Evolutionary conservation across 805 yeast species (phyloP), one percentile per base, ranked within the genome.

Genomic region (Yarrowia hollandica): DNA sequence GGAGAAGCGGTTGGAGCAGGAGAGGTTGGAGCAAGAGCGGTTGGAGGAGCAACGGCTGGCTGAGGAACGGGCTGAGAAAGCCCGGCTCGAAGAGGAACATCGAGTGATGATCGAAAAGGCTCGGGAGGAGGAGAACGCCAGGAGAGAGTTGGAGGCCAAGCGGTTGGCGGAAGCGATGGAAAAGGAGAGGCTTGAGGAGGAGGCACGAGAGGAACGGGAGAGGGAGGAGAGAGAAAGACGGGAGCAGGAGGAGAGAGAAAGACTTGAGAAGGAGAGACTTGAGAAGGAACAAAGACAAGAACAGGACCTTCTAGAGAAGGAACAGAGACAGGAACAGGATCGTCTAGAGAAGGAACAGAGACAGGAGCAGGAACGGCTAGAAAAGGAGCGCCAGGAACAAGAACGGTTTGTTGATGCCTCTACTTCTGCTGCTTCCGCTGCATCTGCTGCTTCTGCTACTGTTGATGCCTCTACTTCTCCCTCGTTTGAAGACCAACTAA

Each of bases 101-200:
- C n/a, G n/a, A n/a, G n/a, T n/a, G n/a, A n/a, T n/a, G n/a, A n/a
- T n/a, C n/a, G n/a, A 41, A 12, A 26, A 44, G 26, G 37, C 37
- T 14, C 18, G 54, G n/a, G 38, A 28, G 37, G 54, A 31, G 37
- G 48, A 41, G 23, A 41, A 41, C 12, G 33, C 31, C 7, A 10
- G 48, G 7, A n/a, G 48, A 16, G 48, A 25, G 22, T 15, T 41
- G 33, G 33, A 26, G 48, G 48, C 48, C 9, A 16, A 41, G 23
- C 2, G 48, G 12, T 7, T 41, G n/a, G 54, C 54, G 1, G 35
- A 28, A 26, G 50, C 31, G 12, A 3, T 46, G 21, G 54, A 46
- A 35, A 12, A 18, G 34, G 18, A 16, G 34, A 31, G 34, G 16
- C 16, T 31, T 8, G 34, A 31, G 50, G 16, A 28, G 34, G 6